phyloP scores from a whole-genome alignment of 2,329 filamentous ascomycete genomes.

The Cladosporium sp. region DNA sequence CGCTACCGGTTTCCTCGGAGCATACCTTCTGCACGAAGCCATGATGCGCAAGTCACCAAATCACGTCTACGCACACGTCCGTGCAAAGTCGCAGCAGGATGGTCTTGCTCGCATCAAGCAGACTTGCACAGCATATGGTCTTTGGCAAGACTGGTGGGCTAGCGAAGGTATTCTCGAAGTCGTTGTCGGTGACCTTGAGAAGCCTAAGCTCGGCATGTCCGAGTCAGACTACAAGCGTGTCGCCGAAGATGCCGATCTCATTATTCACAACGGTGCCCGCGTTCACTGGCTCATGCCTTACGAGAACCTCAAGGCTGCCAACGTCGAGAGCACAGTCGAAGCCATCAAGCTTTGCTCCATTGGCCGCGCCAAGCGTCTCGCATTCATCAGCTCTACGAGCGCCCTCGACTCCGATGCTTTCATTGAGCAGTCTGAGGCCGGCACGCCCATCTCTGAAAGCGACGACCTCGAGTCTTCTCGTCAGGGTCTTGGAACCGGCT shows the following conservation, averaged over 20 bases:
- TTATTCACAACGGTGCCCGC: slow-evolving; percentile 74
- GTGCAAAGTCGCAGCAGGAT: slow-evolving; percentile 58
- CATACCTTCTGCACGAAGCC: slow-evolving; percentile 73
- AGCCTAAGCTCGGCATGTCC: slow-evolving; percentile 69
- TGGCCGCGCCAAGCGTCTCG: slow-evolving; percentile 73
- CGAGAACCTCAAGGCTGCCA: slow-evolving; percentile 64
- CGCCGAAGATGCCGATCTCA: slow-evolving; percentile 61
- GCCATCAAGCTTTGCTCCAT: slow-evolving; percentile 69
- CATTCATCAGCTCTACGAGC: slow-evolving; percentile 78
- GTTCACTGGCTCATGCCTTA: slow-evolving; percentile 81
- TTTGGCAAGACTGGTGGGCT: slow-evolving; percentile 70
- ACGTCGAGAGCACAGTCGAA: slow-evolving; percentile 78
- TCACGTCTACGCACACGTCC: slow-evolving; percentile 71
- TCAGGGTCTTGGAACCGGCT: slow-evolving; percentile 75
- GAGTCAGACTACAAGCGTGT: slow-evolving; percentile 62
- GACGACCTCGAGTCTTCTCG: slow-evolving; percentile 76
- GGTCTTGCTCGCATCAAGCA: slow-evolving; percentile 62
- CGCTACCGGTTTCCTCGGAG: slow-evolving; percentile 83
- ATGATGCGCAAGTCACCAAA: slow-evolving; percentile 52
- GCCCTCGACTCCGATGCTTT: slow-evolving; percentile 81
- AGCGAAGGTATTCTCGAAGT: slow-evolving; percentile 54
- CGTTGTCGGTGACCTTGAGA: slow-evolving; percentile 69
- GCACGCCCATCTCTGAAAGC: slow-evolving; percentile 65
- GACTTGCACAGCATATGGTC: slow-evolving; percentile 69
- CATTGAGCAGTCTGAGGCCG: slow-evolving; percentile 66